These are phyloP conservation scores for Cercospora zeae-maydis DNA, from an alignment of 2,329 filamentous ascomycete species.

Conservation along the genomic window DNA sequence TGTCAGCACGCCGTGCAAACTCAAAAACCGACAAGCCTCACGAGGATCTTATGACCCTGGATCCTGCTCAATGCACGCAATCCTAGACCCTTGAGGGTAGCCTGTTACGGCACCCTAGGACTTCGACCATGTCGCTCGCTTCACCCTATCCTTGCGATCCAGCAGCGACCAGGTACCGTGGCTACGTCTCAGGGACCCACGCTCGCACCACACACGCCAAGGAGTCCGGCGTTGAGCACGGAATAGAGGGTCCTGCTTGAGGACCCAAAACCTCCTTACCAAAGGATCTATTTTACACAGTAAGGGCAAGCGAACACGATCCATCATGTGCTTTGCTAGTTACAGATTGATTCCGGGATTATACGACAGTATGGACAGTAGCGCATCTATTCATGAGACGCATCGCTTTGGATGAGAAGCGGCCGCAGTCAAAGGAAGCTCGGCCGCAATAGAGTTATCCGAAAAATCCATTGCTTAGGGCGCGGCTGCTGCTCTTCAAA, in stretches of 20 bases:
- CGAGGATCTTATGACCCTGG: not conserved
- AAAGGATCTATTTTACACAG: not conserved
- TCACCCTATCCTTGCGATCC: not conserved
- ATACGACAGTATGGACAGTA: not conserved
- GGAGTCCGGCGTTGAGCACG: not conserved
- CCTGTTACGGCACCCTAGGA: not conserved
- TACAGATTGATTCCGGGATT: not conserved
- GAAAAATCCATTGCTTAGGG: not conserved
- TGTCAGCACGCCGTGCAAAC: slow-evolving; percentile 2
- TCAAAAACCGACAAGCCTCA: slow-evolving; percentile 8
- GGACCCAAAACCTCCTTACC: not conserved
- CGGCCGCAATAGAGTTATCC: not conserved
- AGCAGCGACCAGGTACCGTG: not conserved
- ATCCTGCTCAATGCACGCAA: slow-evolving; percentile 7
- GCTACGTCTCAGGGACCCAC: not conserved
- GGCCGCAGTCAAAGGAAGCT: not conserved
- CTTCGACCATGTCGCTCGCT: not conserved
- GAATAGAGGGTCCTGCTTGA: not conserved
- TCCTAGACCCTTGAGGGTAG: not conserved
- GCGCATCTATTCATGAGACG: not conserved
- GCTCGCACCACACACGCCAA: not conserved
- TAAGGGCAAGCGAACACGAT: not conserved
- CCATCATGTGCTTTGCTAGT: not conserved
- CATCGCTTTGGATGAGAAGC: not conserved
- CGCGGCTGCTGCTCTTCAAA: not conserved